Base-by-base conservation (phyloP, 164 flowering plant species). In the Platanus orientalis region DNA sequence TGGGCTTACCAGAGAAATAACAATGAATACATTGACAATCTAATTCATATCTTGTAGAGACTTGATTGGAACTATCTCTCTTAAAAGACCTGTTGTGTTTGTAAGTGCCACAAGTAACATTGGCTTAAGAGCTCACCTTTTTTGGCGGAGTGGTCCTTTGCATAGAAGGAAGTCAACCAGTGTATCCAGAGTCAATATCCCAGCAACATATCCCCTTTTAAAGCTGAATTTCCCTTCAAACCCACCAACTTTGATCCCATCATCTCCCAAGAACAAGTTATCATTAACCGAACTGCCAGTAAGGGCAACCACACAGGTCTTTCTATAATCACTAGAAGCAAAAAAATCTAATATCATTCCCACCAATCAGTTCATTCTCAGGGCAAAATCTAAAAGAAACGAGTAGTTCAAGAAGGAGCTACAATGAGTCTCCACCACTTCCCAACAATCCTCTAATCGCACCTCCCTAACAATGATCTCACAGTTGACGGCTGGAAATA, bases 381-480 rank as follows among this genome's bases (percentile, higher is more conserved):
- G 63, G 36, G 82, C 75, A 51, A 89, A 81, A 71, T 90, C 96
- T 45, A 90, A 71, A 57, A 97, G 98, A 68, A 93, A 93, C 1
- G 93, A 77, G 60, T 88, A 90, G 9, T 78, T 83, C 19, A 93
- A 93, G 87, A 93, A 93, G 55, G 90, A 85, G 70, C 94, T 90
- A 73, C 98, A 93, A 68, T 93, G 98, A 19, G 98, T 93, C 77
- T 93, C 98, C 28, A 88, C 97, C 58, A 93, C 94, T 74, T 90
- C 98, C 98, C 98, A 93, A 63, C 83, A 83, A 67, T 93, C 98
- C 76, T 90, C 96, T 66, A 89, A n/a, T 69, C 96, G 78, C n/a
- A 97, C 98, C 77, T 93, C 97, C 61, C 98, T 75, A 32, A 93
- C 98, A 71, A 87, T 84, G 54, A 93, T 75, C 61, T 81, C 89